Percentiles rank a stretch among this genome's conserved stretches.
phyloP scores from a whole-genome alignment of 2,329 filamentous ascomycete species.

The Penicillium janthinellum region DNA sequence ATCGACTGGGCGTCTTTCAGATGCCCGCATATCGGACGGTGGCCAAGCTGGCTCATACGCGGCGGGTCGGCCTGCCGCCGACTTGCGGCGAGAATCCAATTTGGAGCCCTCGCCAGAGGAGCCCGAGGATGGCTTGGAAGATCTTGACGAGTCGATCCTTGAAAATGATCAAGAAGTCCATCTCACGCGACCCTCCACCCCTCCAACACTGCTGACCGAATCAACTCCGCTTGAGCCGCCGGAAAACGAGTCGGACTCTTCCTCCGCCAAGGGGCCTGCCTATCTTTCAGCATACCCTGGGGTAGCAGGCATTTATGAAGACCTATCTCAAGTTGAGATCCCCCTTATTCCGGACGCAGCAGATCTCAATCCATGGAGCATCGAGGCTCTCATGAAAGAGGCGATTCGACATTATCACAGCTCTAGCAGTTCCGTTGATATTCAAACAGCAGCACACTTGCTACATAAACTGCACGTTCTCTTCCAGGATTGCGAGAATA shows the following conservation, averaged over 20 bases:
- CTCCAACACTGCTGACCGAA: slow-evolving; percentile 40
- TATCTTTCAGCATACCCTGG: slow-evolving; percentile 6
- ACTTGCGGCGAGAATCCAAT: slow-evolving; percentile 19
- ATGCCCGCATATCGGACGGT: slow-evolving; percentile 18
- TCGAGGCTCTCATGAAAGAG: slow-evolving; percentile 42
- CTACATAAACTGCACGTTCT: slow-evolving; percentile 45
- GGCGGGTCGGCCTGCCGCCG: slow-evolving; percentile 4
- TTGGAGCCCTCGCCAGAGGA: slow-evolving; percentile 25
- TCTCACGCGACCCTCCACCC: slow-evolving; percentile 50
- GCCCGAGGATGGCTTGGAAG: slow-evolving; percentile 22
- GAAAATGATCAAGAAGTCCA: slow-evolving; percentile 32
- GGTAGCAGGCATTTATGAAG: slow-evolving; percentile 20
- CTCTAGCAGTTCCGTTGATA: slow-evolving; percentile 38
- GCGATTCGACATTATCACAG: slow-evolving; percentile 45
- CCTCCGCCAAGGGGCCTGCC: background rate
- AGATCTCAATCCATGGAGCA: slow-evolving; percentile 43
- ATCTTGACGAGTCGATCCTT: slow-evolving; percentile 29
- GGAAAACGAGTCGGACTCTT: slow-evolving; percentile 8
- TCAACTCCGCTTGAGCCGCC: slow-evolving; percentile 31
- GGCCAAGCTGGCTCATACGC: slow-evolving; percentile 22
- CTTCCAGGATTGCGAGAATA: slow-evolving; percentile 40
- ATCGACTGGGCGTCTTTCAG: slow-evolving; percentile 30
- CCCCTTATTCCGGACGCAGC: slow-evolving; percentile 36
- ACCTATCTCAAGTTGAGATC: slow-evolving; percentile 29
- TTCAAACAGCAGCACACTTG: slow-evolving; percentile 45